phyloP scores from a whole-genome alignment of 768 basidiomycete species.

The Termitomyces eurrhizus region DNA sequence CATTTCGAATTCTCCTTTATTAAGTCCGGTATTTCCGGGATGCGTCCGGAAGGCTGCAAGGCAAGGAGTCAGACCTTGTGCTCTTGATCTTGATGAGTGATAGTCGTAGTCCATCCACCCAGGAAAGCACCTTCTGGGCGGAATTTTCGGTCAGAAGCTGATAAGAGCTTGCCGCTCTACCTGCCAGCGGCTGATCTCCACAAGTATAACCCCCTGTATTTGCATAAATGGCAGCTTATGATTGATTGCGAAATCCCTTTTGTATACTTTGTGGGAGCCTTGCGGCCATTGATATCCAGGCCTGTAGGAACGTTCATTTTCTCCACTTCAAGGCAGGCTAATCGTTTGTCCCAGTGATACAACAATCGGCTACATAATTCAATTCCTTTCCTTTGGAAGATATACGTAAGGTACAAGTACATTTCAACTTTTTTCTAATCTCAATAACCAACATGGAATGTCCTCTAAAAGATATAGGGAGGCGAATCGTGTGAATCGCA shows the following conservation, averaged over 20 bases:
- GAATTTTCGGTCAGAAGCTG: neutral
- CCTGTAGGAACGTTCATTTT: neutral
- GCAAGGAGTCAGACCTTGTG: no score
- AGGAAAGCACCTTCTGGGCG: neutral
- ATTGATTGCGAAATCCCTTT: neutral
- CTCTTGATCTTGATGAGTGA: neutral
- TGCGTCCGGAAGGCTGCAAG: neutral
- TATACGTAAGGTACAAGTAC: constrained; percentile 1
- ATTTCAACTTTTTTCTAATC: neutral
- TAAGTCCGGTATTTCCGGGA: neutral
- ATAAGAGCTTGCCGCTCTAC: neutral
- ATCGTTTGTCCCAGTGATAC: neutral
- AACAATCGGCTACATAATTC: neutral
- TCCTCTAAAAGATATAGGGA: neutral
- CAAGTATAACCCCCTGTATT: no score
- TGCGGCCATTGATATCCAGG: neutral
- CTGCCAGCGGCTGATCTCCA: neutral
- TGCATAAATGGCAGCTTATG: neutral
- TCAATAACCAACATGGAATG: neutral
- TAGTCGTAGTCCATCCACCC: neutral
- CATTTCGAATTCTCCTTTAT: no score
- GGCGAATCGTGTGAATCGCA: neutral
- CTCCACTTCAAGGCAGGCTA: neutral
- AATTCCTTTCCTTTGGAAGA: no score
- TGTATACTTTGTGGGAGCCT: neutral